A percentile compares a stretch with the other conserved stretches of the same genome.
phyloP scores from a whole-genome alignment of 202 grass and related monocot species.

The Eragrostis tef region DNA sequence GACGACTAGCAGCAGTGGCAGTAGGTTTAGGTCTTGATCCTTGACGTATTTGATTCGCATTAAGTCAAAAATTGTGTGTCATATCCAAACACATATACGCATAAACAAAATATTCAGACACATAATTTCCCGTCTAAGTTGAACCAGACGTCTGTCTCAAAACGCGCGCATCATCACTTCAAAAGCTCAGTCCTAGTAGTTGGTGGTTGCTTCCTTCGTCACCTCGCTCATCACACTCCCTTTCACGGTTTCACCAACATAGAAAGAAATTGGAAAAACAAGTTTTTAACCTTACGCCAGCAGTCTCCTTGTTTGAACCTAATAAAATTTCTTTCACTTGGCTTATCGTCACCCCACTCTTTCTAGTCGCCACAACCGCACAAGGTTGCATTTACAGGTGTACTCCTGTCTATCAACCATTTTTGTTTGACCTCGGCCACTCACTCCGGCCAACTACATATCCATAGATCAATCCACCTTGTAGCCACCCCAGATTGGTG shows the following conservation, averaged over 20 bases:
- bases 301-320: not conserved
- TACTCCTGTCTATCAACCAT: not conserved
- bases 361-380: not conserved
- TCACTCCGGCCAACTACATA: not conserved
- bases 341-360: not conserved
- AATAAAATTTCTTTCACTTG: too few relatives aligned
- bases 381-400: not conserved
- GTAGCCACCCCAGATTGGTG: not conserved
- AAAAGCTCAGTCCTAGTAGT: too few relatives aligned
- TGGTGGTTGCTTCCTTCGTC: too few relatives aligned
- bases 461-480: not conserved
- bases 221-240: too few relatives aligned
- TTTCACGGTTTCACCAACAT: not conserved
- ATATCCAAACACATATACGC: not conserved
- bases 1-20: constrained; percentile 30
- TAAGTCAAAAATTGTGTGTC: constrained; percentile 27
- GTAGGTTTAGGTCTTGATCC: constrained; percentile 29
- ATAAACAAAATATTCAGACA: not conserved
- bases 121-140: not conserved
- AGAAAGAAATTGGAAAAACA: not conserved
- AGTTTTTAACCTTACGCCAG: not conserved
- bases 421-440: not conserved
- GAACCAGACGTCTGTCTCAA: not conserved
- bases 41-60: constrained; percentile 28
- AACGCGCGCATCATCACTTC: not conserved